Percentiles rank a stretch among this genome's conserved stretches.
phyloP scores from a whole-genome alignment of 2,329 filamentous ascomycete genomes.

The Fusarium goolgardi region DNA sequence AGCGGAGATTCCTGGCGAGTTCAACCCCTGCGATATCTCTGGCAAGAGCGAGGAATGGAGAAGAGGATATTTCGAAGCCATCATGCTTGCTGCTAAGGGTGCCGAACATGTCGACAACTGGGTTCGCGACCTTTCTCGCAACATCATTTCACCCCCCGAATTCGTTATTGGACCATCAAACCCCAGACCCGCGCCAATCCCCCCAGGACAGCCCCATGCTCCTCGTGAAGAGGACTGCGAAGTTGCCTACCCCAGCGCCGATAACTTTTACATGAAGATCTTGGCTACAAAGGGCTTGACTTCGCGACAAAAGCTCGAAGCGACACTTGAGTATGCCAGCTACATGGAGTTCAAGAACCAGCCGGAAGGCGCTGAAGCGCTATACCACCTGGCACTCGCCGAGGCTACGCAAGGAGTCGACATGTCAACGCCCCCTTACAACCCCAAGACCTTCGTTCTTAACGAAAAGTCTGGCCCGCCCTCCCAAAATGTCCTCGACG shows the following conservation, averaged over 20 bases:
- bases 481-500: conserved; percentile 79
- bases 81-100: conserved; percentile 80
- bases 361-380: conserved; percentile 72
- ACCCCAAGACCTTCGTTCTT: conserved; percentile 72
- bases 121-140: conserved; percentile 75
- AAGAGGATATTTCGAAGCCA: conserved; percentile 83
- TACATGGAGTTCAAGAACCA: conserved; percentile 84
- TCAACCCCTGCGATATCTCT: conserved; percentile 74
- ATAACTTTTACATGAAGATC: conserved; percentile 83
- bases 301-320: conserved; percentile 81
- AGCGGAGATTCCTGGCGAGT: conserved; percentile 75
- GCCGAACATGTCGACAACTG: conserved; percentile 86
- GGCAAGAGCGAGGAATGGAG: conserved; percentile 86
- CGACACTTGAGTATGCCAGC: conserved; percentile 83
- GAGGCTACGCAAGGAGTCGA: conserved; percentile 72
- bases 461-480: conserved; percentile 67
- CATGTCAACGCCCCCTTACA: conserved; percentile 58
- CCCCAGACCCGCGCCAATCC: conserved; percentile 78
- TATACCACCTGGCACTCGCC: conserved; percentile 81
- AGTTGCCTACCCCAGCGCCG: conserved; percentile 74
- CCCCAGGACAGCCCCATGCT: conserved; percentile 69
- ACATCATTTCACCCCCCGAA: conserved; percentile 75
- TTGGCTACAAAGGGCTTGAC: conserved; percentile 84
- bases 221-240: conserved; percentile 82
- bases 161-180: conserved; percentile 87